Conservation (phyloP, 805 yeast genomes). For the Lipomyces starkeyi region DNA sequence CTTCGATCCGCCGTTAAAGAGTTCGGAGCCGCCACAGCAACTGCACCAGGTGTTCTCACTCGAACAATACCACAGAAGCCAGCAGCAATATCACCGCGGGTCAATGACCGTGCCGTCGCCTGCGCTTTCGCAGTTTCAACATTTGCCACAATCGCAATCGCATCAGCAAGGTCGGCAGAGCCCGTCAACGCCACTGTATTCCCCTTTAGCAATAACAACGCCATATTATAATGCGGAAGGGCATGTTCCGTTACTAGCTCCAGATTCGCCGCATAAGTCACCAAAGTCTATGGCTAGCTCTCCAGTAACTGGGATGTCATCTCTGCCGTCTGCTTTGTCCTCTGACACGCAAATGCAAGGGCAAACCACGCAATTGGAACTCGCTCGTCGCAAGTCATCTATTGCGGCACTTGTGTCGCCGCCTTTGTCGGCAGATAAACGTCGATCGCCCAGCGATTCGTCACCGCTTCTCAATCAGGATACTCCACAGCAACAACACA, state of each 20-base stretch:
- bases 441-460: neutral
- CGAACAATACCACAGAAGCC: conserved; percentile 9
- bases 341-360: neutral
- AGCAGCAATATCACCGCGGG: conserved; percentile 5
- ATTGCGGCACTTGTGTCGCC: conserved; percentile 20
- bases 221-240: neutral
- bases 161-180: neutral
- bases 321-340: neutral
- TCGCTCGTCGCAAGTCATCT: conserved; percentile 13
- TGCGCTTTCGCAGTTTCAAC: neutral
- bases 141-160: neutral
- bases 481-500: neutral
- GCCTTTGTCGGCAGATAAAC: neutral
- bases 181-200: neutral
- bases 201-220: neutral
- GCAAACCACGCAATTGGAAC: neutral
- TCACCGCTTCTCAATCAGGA: neutral
- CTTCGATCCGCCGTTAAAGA: neutral
- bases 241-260: neutral
- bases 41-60: neutral
- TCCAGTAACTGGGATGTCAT: neutral
- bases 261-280: neutral
- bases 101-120: neutral
- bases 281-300: neutral
- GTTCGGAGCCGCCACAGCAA: neutral